Evolutionary conservation across 2,329 filamentous ascomycete species (phyloP).

Genomic region (Pestalotiopsis sp.): DNA sequence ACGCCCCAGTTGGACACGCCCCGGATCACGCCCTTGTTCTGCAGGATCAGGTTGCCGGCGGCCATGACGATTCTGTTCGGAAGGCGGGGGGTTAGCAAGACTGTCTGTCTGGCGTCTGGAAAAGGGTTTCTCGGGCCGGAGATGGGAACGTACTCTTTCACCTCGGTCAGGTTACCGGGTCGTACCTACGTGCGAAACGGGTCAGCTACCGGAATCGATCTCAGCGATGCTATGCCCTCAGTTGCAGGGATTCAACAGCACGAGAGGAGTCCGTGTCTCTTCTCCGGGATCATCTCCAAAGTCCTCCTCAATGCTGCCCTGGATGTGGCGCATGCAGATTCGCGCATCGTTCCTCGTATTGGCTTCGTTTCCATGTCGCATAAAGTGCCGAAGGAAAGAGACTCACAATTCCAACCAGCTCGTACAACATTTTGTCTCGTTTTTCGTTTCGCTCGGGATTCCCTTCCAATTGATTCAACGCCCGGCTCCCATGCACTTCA

Average conservation of each 20-base stretch:
- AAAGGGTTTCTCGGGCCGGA: no score
- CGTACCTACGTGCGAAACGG: slow-evolving; percentile 69
- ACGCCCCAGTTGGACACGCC: slow-evolving; percentile 95
- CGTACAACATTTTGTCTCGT: slow-evolving; percentile 79
- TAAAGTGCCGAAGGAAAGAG: not conserved
- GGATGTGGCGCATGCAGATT: not conserved
- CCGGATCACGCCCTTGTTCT: slow-evolving; percentile 84
- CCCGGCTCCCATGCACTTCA: no score
- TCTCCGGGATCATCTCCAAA: no score
- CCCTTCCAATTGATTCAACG: no score
- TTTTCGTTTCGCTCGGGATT: slow-evolving; percentile 11
- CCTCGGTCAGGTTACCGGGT: slow-evolving; percentile 84
- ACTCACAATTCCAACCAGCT: slow-evolving; percentile 91
- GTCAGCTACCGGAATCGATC: slow-evolving; percentile 11
- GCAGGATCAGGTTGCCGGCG: slow-evolving; percentile 80
- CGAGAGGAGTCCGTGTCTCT: not conserved
- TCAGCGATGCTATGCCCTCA: not conserved
- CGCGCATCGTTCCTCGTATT: not conserved
- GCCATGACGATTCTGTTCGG: slow-evolving; percentile 80
- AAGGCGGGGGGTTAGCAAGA: no score
- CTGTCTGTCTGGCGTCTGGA: no score
- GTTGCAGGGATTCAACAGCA: not conserved
- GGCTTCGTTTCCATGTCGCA: not conserved
- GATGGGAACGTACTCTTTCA: slow-evolving; percentile 77
- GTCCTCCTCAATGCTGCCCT: no score